Evolutionary conservation across 768 basidiomycete genomes (phyloP).

Genomic region (Hydnum rufescens): DNA sequence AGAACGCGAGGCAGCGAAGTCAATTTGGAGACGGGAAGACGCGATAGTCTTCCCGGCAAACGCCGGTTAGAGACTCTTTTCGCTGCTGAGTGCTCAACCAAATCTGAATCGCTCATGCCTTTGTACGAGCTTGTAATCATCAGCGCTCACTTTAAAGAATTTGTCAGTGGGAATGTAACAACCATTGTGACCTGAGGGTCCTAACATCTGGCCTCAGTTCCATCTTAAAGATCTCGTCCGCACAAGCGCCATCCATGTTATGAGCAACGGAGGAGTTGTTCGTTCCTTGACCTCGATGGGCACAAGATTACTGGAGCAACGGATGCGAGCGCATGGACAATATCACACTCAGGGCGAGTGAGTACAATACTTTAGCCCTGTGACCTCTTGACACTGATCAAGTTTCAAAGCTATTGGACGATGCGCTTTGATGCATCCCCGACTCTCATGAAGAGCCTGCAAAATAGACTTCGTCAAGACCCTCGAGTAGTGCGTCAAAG

Average conservation of each 20-base stretch:
- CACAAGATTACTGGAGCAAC: conserved; percentile 47
- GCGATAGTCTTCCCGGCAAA: too few species aligned
- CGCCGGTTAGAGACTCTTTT: too few species aligned
- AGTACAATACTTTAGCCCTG: conserved; percentile 21
- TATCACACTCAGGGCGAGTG: conserved; percentile 53
- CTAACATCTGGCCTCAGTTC: conserved; percentile 28
- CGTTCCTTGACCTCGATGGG: conserved; percentile 63
- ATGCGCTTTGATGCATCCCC: conserved; percentile 82
- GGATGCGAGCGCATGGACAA: conserved; percentile 31
- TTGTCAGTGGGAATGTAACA: too few species aligned
- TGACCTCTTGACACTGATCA: not conserved
- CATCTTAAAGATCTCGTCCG: conserved; percentile 58
- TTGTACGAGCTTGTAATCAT: conserved; percentile 80
- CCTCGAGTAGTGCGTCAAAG: conserved; percentile 73
- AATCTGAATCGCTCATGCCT: too few species aligned
- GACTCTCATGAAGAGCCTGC: conserved; percentile 40
- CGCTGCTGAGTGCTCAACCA: too few species aligned
- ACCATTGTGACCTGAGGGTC: too few species aligned
- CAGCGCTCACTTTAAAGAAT: conserved; percentile 51
- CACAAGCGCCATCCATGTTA: conserved; percentile 47
- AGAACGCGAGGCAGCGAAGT: too few species aligned
- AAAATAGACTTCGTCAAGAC: conserved; percentile 49
- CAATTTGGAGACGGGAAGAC: too few species aligned
- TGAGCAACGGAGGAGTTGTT: conserved; percentile 63
- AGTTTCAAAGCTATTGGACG: conserved; percentile 57